Percentiles rank a stretch among this genome's conserved stretches.
These are phyloP conservation scores for Syzygium jambos DNA, from an alignment of 345 rosid genomes.

Conservation along the genomic window DNA sequence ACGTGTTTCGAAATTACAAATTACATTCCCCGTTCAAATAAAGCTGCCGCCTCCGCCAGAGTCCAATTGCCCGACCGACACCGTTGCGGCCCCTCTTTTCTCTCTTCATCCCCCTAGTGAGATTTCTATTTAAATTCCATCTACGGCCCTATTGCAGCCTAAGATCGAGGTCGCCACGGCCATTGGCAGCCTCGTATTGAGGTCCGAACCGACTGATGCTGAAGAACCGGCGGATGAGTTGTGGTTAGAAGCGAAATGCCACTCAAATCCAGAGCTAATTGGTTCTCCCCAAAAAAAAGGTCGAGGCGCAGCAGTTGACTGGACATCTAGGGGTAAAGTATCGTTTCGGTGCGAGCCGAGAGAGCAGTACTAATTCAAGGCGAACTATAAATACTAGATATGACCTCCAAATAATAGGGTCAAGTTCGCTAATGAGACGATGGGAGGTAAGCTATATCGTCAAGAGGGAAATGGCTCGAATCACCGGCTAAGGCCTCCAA, in stretches of 20 bases:
- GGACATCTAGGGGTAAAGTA: not conserved
- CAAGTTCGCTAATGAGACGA: not conserved
- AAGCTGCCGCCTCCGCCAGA: too few relatives aligned
- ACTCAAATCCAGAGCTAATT: not conserved
- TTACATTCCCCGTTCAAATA: not conserved
- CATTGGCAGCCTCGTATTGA: not conserved
- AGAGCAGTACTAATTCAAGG: not conserved
- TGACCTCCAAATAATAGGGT: not conserved
- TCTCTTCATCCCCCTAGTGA: not conserved
- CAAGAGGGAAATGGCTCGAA: not conserved
- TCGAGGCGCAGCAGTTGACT: accelerated
- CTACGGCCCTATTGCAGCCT: not conserved
- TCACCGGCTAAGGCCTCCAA: not conserved
- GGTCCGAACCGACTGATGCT: not conserved
- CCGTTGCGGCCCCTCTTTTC: too few relatives aligned
- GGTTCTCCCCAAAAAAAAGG: not conserved
- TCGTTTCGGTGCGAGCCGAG: not conserved
- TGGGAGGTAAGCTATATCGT: not conserved
- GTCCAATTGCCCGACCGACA: too few relatives aligned
- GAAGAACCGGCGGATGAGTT: accelerated
- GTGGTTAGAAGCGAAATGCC: not conserved
- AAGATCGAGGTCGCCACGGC: not conserved
- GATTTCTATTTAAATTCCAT: not conserved
- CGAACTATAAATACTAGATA: not conserved
- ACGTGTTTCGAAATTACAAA: not conserved